Conservation (phyloP, 805 yeast genomes). For the Nakazawaea wickerhamii region DNA sequence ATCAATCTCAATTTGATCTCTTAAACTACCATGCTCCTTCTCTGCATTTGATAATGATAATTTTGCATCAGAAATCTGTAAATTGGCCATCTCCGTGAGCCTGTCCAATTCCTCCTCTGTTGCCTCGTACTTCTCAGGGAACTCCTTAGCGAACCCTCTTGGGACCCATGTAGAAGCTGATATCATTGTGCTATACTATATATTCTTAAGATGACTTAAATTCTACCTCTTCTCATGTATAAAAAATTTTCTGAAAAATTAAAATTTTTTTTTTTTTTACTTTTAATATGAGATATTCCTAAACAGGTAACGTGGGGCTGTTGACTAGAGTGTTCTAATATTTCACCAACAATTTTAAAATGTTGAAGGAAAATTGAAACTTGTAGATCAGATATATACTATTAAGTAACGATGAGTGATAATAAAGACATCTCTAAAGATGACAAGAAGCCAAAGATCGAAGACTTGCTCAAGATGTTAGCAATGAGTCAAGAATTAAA, state of each 20-base stretch:
- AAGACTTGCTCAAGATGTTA: constrained; percentile 53
- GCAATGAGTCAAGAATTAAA: constrained; percentile 49
- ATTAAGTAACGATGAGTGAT: no score
- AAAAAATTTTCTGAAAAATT: background rate
- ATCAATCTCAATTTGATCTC: constrained; percentile 58
- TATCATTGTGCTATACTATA: constrained; percentile 47
- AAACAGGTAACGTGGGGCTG: no score
- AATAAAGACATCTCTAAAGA: constrained; percentile 3
- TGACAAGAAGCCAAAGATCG: constrained; percentile 35
- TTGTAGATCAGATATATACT: no score
- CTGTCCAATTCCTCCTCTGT: constrained; percentile 92
- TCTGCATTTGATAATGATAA: constrained; percentile 51
- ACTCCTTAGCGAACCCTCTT: constrained; percentile 89
- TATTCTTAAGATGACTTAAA: no score
- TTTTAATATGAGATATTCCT: no score
- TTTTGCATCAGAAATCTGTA: constrained; percentile 74
- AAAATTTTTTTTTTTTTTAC: no score
- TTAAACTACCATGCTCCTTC: constrained; percentile 24
- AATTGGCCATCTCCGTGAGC: constrained; percentile 77
- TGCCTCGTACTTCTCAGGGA: constrained; percentile 82
- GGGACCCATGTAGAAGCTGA: constrained; percentile 96
- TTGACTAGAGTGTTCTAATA: no score
- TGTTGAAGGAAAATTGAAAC: no score
- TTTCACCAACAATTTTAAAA: no score
- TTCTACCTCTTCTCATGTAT: background rate